Evolutionary conservation across 208 protist species (phyloP), one percentile per base, ranked within the genome.

Genomic region (Lotmaria passim): DNA sequence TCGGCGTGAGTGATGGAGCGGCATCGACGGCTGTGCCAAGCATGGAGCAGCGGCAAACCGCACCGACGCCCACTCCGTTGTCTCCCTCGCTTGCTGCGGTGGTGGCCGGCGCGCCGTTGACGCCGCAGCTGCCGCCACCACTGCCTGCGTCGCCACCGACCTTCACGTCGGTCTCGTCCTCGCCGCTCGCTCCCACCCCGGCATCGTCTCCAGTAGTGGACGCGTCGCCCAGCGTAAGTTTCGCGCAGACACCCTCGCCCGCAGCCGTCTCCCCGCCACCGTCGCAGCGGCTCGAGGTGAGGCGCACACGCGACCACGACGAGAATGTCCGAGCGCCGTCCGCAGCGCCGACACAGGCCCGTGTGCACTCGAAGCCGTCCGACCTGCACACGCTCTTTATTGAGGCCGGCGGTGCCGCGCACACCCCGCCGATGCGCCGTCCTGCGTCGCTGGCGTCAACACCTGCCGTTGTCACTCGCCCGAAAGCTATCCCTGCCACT

Each of bases 81-180:
- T 17, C 41, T 15, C 4, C 41, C 15, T 19, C 11, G 14, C 41
- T 15, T 17, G 14, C 41, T 46, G 41, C 2, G 4, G 15, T 17
- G 15, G 2, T 46, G 2, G 41, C 41, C 15, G 15, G 5, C 10
- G 21, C 51, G 28, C 51, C 28, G 7, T 2, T 15, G 17, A 7
- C 51, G 8, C 51, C 31, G 31, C 31, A n/a, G 41, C 28, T 41
- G 26, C 4, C 12, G 38, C 26, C 38, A 36, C 12, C 46, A 43
- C n/a, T 12, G 17, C 7, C 52, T 6, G 39, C n/a, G 15, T 34
- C 30, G 17, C 17, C 43, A 3, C 15, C 21, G 6, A 38, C 28
- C 26, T 72, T 72, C 65, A 78, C 65, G 0, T 68, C 64, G 19
- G 43, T 68, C 23, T 62, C 58, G 0, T 66, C 58, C 12, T 19